Percentiles rank a stretch among this genome's conserved stretches.
phyloP scores from a whole-genome alignment of 2,329 filamentous ascomycete genomes.

The Fusarium sp. region DNA sequence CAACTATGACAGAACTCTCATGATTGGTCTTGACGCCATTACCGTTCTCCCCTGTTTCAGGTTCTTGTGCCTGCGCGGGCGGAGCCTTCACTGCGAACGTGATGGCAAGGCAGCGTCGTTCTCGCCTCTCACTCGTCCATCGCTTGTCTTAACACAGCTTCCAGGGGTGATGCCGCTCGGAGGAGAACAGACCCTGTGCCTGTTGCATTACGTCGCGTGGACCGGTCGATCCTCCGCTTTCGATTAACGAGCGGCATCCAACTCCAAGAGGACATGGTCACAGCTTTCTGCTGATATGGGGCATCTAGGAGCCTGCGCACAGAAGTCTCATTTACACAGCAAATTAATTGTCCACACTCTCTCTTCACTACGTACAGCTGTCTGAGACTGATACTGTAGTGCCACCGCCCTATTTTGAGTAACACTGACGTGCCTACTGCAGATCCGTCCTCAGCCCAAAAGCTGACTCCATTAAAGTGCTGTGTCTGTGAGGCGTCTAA shows the following conservation, averaged over 20 bases:
- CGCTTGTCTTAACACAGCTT: not conserved
- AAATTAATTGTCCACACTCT: constrained; percentile 13
- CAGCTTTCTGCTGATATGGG: constrained; percentile 20
- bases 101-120: constrained; percentile 4
- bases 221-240: constrained; percentile 40
- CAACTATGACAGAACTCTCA: not conserved
- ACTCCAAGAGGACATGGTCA: constrained; percentile 17
- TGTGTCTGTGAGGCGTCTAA: constrained; percentile 7
- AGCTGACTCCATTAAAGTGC: not conserved
- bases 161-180: not conserved
- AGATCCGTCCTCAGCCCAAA: constrained; percentile 13
- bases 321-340: constrained; percentile 32
- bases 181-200: not conserved
- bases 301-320: constrained; percentile 23
- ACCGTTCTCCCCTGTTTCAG: constrained; percentile 43
- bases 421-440: constrained; percentile 15
- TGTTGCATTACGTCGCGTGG: constrained; percentile 25
- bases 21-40: constrained; percentile 35
- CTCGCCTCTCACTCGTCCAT: not conserved
- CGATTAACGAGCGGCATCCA: constrained; percentile 36
- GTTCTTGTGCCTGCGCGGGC: constrained; percentile 36
- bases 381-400: constrained; percentile 26
- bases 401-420: constrained; percentile 16
- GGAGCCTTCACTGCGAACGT: constrained; percentile 15
- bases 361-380: constrained; percentile 1